Base-by-base conservation (phyloP, 2,329 filamentous ascomycete species). In the Fusarium pseudograminearum region DNA sequence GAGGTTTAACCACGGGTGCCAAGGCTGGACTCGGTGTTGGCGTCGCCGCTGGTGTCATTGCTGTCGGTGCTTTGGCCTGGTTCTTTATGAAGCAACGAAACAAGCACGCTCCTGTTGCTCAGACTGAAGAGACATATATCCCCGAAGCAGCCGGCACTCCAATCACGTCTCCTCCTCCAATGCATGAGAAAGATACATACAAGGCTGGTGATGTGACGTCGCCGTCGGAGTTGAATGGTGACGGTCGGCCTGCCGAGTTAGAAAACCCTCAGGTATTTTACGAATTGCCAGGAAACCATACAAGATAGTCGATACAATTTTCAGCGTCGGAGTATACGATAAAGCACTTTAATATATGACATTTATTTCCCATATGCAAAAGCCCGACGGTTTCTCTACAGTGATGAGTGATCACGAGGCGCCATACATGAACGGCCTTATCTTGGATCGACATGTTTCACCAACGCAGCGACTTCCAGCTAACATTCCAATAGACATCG, bases 21-120 rank as follows among this genome's bases (percentile, higher is more conserved):
- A 55, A 55, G 30, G 52, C 52, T 10, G 52, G 52, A 30, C n/a
- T 55, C 1, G 52, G 40, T 2, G 22, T 47, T 11, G 52, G 52
- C 11, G 52, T 55, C 3, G 30, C 30, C 12, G 52, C 20, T 0
- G 52, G 52, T 3, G 52, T n/a, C 4, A n/a, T 55, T 55, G 52
- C 52, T 7, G 6, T 55, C 1, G 41, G 52, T 3, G 52, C 15
- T 22, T 6, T 55, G 2, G 45, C 36, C 3, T 55, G 40, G 40
- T 55, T 55, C 22, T 30, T 55, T 2, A 16, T 55, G 30, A 47
- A n/a, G 31, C 30, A 31, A 18, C 18, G 52, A 14, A 28, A 47
- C 24, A 44, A 18, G 24, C 38, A 53, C 7, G 8, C n/a, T 7
- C 5, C 34, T 1, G 31, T 11, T 7, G 18, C 40, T 9, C 24